Evolutionary conservation across 2,329 filamentous ascomycete species (phyloP).

Genomic region (Didymella pinodella): DNA sequence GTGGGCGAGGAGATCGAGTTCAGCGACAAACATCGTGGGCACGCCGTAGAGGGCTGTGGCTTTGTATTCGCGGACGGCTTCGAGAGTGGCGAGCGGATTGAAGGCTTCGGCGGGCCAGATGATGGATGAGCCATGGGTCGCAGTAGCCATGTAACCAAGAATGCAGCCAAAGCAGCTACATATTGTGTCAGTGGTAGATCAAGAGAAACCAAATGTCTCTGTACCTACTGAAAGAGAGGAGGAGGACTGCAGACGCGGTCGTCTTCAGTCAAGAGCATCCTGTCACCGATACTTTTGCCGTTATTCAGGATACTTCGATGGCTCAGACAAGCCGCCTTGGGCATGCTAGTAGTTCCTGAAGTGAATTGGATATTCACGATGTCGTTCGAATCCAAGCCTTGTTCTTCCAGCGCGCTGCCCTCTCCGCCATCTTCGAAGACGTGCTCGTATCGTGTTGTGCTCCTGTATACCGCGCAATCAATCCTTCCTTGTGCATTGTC

Average conservation of each 20-base stretch:
- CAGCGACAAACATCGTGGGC: conserved; percentile 91
- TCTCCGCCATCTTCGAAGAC: conserved; percentile 57
- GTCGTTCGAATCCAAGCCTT: conserved; percentile 67
- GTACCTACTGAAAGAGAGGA: conserved; percentile 58
- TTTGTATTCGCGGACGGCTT: conserved; percentile 67
- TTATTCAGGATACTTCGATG: conserved; percentile 94
- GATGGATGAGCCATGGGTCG: conserved; percentile 80
- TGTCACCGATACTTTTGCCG: conserved; percentile 79
- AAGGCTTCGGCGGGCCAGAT: conserved; percentile 89
- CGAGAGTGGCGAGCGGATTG: conserved; percentile 75
- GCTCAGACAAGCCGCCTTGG: conserved; percentile 89
- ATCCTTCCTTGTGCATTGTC: conserved; percentile 74
- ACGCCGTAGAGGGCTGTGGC: conserved; percentile 84
- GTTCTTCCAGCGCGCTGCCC: conserved; percentile 54
- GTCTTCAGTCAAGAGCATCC: conserved; percentile 78
- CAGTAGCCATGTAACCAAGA: conserved; percentile 94
- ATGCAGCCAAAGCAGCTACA: conserved; percentile 83
- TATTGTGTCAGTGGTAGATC: conserved; percentile 9
- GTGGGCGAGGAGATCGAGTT: conserved; percentile 76
- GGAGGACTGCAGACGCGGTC: conserved; percentile 75
- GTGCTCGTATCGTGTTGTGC: conserved; percentile 54
- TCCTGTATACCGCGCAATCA: conserved; percentile 49
- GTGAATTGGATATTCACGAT: conserved; percentile 97
- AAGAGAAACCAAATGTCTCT: neutral
- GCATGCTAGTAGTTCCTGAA: conserved; percentile 87